These are phyloP conservation scores for Hypomyces rosellus DNA, from an alignment of 2,329 filamentous ascomycete species.

Conservation along the genomic window DNA sequence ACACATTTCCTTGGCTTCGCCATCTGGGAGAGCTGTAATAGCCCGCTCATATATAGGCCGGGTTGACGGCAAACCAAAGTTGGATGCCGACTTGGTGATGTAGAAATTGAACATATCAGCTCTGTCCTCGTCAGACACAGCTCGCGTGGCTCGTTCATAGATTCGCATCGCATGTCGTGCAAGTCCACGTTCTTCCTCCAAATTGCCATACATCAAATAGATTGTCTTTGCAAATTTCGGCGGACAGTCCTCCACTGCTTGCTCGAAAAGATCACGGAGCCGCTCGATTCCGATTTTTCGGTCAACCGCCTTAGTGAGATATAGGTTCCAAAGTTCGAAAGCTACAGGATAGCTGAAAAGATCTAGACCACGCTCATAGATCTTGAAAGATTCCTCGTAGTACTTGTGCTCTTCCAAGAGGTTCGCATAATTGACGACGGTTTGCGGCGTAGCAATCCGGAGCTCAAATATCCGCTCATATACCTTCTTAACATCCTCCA, in stretches of 20 bases:
- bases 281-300: constrained; percentile 94
- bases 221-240: constrained; percentile 93
- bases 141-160: constrained; percentile 92
- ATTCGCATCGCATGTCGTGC: constrained; percentile 98
- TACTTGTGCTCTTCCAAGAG: constrained; percentile 91
- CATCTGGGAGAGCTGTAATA: constrained; percentile 86
- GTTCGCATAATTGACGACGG: constrained; percentile 97
- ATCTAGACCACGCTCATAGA: constrained; percentile 92
- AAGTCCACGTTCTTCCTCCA: constrained; percentile 92
- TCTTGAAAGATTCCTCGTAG: constrained; percentile 95
- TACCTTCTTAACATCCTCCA: constrained; percentile 88
- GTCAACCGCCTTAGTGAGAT: constrained; percentile 94
- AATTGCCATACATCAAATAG: constrained; percentile 96
- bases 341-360: constrained; percentile 98
- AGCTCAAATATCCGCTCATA: constrained; percentile 98
- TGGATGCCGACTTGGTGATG: constrained; percentile 96
- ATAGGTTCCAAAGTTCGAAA: constrained; percentile 97
- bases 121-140: constrained; percentile 88
- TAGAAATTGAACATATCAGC: constrained; percentile 99
- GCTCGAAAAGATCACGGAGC: constrained; percentile 90
- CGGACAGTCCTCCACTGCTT: constrained; percentile 90
- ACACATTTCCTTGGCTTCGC: constrained; percentile 94
- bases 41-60: constrained; percentile 94
- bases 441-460: constrained; percentile 94
- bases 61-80: constrained; percentile 93